A percentile compares a stretch with the other conserved stretches of the same genome.
Conservation (phyloP, 371 early-diverging fungal genomes). For the Mucor velutinosus region DNA sequence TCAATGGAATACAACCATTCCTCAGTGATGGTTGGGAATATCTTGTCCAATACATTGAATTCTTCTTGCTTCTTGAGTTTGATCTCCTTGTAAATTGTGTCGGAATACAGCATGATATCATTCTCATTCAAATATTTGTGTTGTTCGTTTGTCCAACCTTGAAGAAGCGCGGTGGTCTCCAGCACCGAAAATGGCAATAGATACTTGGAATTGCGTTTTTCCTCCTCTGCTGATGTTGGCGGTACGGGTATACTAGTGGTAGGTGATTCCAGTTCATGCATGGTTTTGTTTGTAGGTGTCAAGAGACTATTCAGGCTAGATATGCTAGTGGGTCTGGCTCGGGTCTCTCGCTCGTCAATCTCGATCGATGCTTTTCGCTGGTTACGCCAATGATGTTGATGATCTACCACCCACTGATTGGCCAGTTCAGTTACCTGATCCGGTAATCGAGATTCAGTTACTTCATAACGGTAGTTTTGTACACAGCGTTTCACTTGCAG, state of each 20-base stretch:
- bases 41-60: slow-evolving; percentile 18
- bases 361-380: background rate
- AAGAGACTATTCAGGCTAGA: slow-evolving; percentile 20
- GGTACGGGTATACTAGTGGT: background rate
- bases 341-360: background rate
- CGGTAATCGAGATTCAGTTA: slow-evolving; percentile 68
- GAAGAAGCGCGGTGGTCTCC: slow-evolving; percentile 13
- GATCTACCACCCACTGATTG: slow-evolving; percentile 54
- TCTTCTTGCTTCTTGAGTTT: slow-evolving; percentile 25
- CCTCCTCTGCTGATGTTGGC: background rate
- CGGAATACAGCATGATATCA: slow-evolving; percentile 10
- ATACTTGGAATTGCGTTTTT: slow-evolving; percentile 23
- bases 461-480: slow-evolving; percentile 84
- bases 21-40: slow-evolving; percentile 21
- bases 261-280: background rate
- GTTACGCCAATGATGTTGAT: slow-evolving; percentile 22
- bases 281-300: slow-evolving; percentile 1
- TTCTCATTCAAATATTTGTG: background rate
- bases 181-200: slow-evolving; percentile 22
- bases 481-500: slow-evolving; percentile 72
- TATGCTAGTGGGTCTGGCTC: slow-evolving; percentile 15
- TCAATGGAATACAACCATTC: slow-evolving; percentile 28
- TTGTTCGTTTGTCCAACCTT: slow-evolving; percentile 22
- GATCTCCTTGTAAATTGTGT: slow-evolving; percentile 24
- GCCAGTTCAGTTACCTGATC: slow-evolving; percentile 69